Evolutionary conservation across 2,329 filamentous ascomycete genomes (phyloP).

Genomic region (Calonectria henricotiae): DNA sequence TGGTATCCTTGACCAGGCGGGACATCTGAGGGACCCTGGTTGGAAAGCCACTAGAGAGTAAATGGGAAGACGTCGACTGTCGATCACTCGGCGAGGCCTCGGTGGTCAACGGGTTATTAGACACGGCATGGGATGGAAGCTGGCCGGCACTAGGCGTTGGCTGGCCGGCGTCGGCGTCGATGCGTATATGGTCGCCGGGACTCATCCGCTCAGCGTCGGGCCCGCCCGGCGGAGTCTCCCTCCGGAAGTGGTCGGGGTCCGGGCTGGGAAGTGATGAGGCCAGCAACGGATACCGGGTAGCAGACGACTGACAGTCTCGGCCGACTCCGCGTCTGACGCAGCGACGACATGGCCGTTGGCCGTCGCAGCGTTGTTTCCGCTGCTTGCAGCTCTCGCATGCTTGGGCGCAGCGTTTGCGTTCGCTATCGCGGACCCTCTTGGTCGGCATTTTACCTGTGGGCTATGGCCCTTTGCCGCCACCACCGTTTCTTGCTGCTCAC

Average conservation of each 20-base stretch:
- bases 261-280: conserved; percentile 50
- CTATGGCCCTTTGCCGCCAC: conserved; percentile 29
- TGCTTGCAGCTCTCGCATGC: conserved; percentile 51
- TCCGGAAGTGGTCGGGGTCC: conserved; percentile 42
- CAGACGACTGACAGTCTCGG: conserved; percentile 45
- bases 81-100: conserved; percentile 32
- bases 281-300: conserved; percentile 41
- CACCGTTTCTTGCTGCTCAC: neutral
- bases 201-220: conserved; percentile 44
- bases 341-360: conserved; percentile 47
- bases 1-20: conserved; percentile 55
- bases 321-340: conserved; percentile 49
- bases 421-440: conserved; percentile 48
- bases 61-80: conserved; percentile 43
- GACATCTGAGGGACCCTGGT: conserved; percentile 52
- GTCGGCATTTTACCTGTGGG: conserved; percentile 45
- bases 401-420: conserved; percentile 49
- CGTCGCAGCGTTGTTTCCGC: conserved; percentile 51
- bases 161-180: conserved; percentile 12
- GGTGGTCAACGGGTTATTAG: conserved; percentile 26
- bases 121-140: neutral
- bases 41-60: conserved; percentile 49
- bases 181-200: conserved; percentile 35
- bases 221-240: conserved; percentile 29
- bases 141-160: conserved; percentile 23